A percentile compares a stretch with the other conserved stretches of the same genome.
phyloP scores from a whole-genome alignment of 2,329 filamentous ascomycete species.

The Penicillium sumatraense region DNA sequence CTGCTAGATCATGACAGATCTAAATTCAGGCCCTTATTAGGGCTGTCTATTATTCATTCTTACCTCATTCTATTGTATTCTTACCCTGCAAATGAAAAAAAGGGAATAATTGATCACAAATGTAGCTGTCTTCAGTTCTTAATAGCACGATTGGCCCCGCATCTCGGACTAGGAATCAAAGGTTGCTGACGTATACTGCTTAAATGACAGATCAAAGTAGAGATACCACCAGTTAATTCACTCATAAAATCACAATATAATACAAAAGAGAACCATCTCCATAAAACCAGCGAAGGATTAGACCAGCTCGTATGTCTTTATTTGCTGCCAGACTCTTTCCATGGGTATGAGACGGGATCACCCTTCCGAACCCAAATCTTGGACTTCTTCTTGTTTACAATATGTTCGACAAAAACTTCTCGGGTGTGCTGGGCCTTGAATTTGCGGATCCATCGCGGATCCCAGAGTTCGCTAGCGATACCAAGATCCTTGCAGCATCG shows the following conservation, averaged over 20 bases:
- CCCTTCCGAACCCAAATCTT: slow-evolving; percentile 88
- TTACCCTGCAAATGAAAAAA: no score
- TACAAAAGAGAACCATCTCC: neutral
- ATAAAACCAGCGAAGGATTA: no score
- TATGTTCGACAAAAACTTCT: slow-evolving; percentile 90
- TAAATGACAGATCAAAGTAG: neutral
- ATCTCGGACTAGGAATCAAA: no score
- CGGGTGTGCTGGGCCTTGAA: slow-evolving; percentile 77
- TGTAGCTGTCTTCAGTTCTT: no score
- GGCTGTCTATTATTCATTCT: neutral
- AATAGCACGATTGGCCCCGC: no score
- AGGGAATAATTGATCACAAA: neutral
- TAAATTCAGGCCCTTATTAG: neutral
- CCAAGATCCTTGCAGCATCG: slow-evolving; percentile 98
- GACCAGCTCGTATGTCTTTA: no score
- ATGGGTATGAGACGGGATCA: slow-evolving; percentile 70
- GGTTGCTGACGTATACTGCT: neutral
- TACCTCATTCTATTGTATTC: neutral
- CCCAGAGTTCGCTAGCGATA: slow-evolving; percentile 94
- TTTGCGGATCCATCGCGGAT: slow-evolving; percentile 83
- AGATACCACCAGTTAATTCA: neutral
- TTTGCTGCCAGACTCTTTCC: slow-evolving; percentile 53
- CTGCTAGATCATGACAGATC: slow-evolving; percentile 1
- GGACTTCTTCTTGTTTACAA: slow-evolving; percentile 81
- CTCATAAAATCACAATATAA: slow-evolving; percentile 6